Base-by-base conservation (phyloP, 257 asterid genomes). In the Forsythia suspensa region DNA sequence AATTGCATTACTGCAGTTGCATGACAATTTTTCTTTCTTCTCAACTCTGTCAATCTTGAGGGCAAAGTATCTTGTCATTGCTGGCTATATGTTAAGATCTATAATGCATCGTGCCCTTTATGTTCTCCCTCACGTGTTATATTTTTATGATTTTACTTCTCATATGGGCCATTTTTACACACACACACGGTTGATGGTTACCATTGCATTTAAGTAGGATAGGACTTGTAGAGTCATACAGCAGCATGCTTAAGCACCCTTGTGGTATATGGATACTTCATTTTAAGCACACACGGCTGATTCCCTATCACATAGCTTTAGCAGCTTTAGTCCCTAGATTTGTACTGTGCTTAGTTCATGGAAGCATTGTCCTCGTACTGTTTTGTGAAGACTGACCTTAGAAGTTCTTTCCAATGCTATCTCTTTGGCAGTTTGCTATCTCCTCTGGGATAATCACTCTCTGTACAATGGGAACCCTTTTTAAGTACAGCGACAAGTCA, bases 401-500 rank as follows among this genome's bases (percentile, higher is more conserved):
- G 52, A 76, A 43, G 65, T 59, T 72, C 13, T 72, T 73, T 69
- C 66, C 24, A 81, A 48, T 78, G 43, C 20, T 79, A 68, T 42
- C 74, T 71, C 69, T 82, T 81, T 74, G 83, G 87, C 93, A 95
- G 98, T 95, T 95, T 87, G 97, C 96, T 24, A 29, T 93, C 75
- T 91, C 99, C 34, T 92, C 97, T 69, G 92, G 84, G 81, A 80
- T 95, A 83, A 90, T 93, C 83, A 95, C 99, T 73, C 89, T 95
- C 73, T 92, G 95, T 89, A 93, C 98, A 5, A 92, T 91, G 97
- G 91, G 89, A 81, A 93, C 90, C 80, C 98, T 95, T 79, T 95
- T 95, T 85, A 84, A 93, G 86, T 95, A 93, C 91, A 95, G 97
- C 76, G 97, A 95, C 84, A 95, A 95, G 88, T 87, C 99, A 39